Conservation (phyloP, 1,284 basidiomycete species). For the Sporisorium reilianum region DNA sequence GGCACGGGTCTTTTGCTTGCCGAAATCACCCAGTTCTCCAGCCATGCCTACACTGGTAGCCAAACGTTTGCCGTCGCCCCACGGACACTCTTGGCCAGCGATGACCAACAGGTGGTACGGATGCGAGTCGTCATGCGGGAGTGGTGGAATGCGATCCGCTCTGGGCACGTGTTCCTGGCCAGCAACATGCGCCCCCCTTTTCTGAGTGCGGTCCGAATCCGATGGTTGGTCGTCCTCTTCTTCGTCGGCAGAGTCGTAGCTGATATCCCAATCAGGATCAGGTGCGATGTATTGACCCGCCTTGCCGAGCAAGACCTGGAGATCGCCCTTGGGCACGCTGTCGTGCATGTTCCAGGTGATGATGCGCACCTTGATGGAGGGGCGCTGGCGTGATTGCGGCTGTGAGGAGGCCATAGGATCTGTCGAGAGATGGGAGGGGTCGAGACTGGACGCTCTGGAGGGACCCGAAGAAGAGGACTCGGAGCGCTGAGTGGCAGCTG, state of each 20-base stretch:
- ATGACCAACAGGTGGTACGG: conserved; percentile 84
- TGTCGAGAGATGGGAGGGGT: conserved; percentile 23
- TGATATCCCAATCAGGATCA: conserved; percentile 55
- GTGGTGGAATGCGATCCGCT: conserved; percentile 59
- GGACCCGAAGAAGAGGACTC: conserved; percentile 19
- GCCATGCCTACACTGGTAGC: conserved; percentile 64
- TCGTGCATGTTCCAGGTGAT: conserved; percentile 73
- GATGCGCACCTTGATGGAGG: conserved; percentile 71
- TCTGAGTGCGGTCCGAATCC: background rate
- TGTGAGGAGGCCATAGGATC: background rate
- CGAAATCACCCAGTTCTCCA: conserved; percentile 59
- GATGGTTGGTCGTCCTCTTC: conserved; percentile 9
- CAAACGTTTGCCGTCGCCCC: conserved; percentile 62
- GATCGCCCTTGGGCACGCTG: conserved; percentile 76
- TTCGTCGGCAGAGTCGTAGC: conserved; percentile 41
- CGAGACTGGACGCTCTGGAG: conserved; percentile 39
- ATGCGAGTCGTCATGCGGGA: conserved; percentile 71
- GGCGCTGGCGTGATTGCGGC: conserved; percentile 41
- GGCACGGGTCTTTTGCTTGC: conserved; percentile 43
- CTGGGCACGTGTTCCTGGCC: conserved; percentile 56
- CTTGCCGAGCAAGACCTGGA: conserved; percentile 79
- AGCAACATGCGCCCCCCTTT: conserved; percentile 44
- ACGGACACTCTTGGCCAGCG: conserved; percentile 76
- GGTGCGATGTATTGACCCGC: conserved; percentile 74
- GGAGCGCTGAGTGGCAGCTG: conserved; percentile 1